Percentiles rank a stretch among this genome's conserved stretches.
phyloP scores from a whole-genome alignment of 148 eudicot genomes.

The Rhododendron vialii region DNA sequence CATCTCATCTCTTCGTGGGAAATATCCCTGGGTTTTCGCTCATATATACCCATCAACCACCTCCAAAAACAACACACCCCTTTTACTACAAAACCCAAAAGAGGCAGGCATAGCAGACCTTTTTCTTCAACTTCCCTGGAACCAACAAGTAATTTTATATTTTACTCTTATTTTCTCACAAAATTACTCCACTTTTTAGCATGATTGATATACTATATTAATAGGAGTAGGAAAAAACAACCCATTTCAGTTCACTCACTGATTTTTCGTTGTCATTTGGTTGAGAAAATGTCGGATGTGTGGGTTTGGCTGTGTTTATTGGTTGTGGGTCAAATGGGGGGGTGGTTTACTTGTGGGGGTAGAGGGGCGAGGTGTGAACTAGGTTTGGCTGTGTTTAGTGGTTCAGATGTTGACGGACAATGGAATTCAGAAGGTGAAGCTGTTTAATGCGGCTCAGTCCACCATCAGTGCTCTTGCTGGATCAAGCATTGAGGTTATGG shows the following conservation, averaged over 20 bases:
- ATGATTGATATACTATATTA: no score
- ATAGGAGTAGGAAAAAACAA: neutral
- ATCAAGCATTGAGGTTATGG: conserved; percentile 70
- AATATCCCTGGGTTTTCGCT: neutral
- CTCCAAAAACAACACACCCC: neutral
- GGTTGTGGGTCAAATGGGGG: conserved; percentile 1
- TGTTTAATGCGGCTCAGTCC: conserved; percentile 61
- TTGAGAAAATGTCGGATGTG: neutral
- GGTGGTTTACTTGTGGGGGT: conserved; percentile 8
- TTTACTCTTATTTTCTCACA: neutral
- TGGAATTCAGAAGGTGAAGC: conserved; percentile 75
- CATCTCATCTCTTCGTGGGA: conserved; percentile 17
- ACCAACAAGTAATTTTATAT: neutral
- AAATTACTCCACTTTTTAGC: neutral
- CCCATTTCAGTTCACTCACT: neutral
- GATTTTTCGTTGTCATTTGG: neutral
- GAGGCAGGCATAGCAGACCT: neutral
- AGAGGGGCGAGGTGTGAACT: conserved; percentile 74
- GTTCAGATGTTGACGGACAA: conserved; percentile 72
- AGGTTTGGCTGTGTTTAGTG: conserved; percentile 17
- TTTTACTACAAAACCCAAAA: neutral
- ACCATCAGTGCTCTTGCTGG: conserved; percentile 69
- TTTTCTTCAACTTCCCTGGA: neutral
- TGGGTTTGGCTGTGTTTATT: neutral
- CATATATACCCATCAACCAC: neutral